A percentile compares a stretch with the other conserved stretches of the same genome.
Conservation (phyloP, 2,329 filamentous ascomycete genomes). For the Calonectria hawksworthii region DNA sequence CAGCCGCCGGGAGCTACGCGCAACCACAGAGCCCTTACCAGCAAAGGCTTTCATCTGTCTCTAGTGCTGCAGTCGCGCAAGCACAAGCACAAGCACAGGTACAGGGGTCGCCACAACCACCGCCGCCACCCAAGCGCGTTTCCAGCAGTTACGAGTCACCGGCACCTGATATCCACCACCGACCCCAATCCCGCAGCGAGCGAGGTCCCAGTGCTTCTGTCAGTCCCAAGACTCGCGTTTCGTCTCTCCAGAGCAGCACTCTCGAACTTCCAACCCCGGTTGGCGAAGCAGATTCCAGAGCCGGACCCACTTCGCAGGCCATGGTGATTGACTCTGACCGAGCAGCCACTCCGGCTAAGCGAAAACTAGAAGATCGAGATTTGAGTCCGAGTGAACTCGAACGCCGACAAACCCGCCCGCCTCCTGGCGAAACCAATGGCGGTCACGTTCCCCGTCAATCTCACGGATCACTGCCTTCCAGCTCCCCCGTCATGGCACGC, state of each 20-base stretch:
- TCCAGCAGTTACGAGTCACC: slow-evolving; percentile 61
- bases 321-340: slow-evolving; percentile 49
- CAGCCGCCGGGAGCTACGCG: slow-evolving; percentile 55
- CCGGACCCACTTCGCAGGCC: slow-evolving; percentile 40
- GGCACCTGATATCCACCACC: slow-evolving; percentile 58
- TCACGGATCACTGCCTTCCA: slow-evolving; percentile 42
- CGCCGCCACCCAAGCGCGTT: slow-evolving; percentile 57
- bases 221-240: slow-evolving; percentile 80
- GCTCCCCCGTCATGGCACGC: slow-evolving; percentile 51
- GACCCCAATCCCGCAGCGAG: slow-evolving; percentile 70
- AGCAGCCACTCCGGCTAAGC: slow-evolving; percentile 55
- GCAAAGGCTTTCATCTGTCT: slow-evolving; percentile 57
- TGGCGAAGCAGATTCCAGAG: slow-evolving; percentile 46
- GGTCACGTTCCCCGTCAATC: slow-evolving; percentile 34
- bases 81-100: slow-evolving; percentile 47
- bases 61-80: slow-evolving; percentile 47
- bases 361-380: slow-evolving; percentile 56
- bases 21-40: slow-evolving; percentile 73
- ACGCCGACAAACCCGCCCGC: slow-evolving; percentile 61
- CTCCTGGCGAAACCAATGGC: slow-evolving; percentile 65
- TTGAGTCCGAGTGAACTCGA: slow-evolving; percentile 67
- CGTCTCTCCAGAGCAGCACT: slow-evolving; percentile 63
- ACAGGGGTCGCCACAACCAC: slow-evolving; percentile 53
- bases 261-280: slow-evolving; percentile 45
- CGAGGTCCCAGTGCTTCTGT: slow-evolving; percentile 81